Conservation (phyloP, 202 grass and related monocot species). For the Carex arenaria region DNA sequence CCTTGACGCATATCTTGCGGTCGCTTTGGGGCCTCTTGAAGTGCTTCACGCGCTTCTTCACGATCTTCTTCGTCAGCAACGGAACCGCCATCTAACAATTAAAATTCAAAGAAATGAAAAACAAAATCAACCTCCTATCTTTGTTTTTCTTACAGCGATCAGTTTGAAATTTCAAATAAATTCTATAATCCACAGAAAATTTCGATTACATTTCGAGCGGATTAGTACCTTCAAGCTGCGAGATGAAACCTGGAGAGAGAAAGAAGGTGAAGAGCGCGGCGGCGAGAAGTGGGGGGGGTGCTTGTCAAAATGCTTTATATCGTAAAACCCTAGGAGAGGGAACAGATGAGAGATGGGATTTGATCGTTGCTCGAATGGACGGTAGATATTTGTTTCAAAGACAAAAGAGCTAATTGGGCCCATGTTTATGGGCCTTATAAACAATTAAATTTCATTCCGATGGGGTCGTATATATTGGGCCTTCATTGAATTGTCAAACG, state of each 20-base stretch:
- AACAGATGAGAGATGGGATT: conserved; percentile 1
- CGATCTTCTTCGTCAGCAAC: conserved; percentile 56
- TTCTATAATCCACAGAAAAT: neutral
- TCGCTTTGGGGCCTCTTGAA: conserved; percentile 83
- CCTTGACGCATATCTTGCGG: conserved; percentile 73
- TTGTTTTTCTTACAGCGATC: neutral
- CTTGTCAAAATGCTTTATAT: neutral
- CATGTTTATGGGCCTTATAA: neutral
- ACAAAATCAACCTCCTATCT: neutral
- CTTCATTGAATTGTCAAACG: neutral
- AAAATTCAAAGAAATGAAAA: neutral
- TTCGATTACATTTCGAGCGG: neutral
- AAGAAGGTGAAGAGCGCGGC: conserved; percentile 5
- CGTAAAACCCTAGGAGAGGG: conserved; percentile 11
- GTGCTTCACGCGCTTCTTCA: conserved; percentile 81
- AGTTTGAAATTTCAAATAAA: neutral
- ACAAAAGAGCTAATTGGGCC: neutral
- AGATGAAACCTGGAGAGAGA: neutral
- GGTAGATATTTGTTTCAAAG: neutral
- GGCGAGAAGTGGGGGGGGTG: neutral
- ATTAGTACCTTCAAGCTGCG: conserved; percentile 9
- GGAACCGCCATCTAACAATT: conserved; percentile 53
- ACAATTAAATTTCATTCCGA: neutral
- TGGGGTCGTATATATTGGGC: neutral
- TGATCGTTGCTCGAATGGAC: neutral